A percentile compares a stretch with the other conserved stretches of the same genome.
These are phyloP conservation scores for Colletotrichum liaoningense DNA, from an alignment of 2,329 filamentous ascomycete genomes.

Conservation along the genomic window DNA sequence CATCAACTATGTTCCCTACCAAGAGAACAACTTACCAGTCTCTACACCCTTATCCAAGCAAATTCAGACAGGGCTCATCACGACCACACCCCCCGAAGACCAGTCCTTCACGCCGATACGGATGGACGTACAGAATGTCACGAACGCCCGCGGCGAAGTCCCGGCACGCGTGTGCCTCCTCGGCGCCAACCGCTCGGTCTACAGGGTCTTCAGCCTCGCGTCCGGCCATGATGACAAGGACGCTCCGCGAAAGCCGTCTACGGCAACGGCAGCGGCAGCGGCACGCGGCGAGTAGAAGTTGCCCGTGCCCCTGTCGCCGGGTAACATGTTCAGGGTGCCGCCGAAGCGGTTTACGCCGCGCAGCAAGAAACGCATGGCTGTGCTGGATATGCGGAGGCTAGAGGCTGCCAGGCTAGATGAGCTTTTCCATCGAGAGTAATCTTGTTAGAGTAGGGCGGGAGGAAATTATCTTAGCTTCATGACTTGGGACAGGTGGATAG, in stretches of 20 bases:
- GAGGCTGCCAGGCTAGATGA: conserved; percentile 17
- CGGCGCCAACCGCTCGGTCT: conserved; percentile 57
- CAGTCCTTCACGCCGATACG: conserved; percentile 53
- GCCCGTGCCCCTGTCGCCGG: conserved; percentile 23
- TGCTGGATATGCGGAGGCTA: background rate
- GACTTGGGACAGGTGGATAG: background rate
- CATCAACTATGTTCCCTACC: conserved; percentile 51
- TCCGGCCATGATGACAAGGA: background rate
- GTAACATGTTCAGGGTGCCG: conserved; percentile 32
- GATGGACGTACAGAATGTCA: conserved; percentile 64
- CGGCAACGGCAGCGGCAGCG: background rate
- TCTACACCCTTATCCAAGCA: background rate
- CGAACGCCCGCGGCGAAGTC: conserved; percentile 56
- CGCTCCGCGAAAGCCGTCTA: background rate
- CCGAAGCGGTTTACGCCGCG: conserved; percentile 33
- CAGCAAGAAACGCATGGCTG: conserved; percentile 24
- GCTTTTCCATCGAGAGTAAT: background rate
- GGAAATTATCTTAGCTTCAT: background rate
- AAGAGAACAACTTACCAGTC: conserved; percentile 36
- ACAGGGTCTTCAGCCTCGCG: conserved; percentile 58
- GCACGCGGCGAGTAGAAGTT: conserved; percentile 21
- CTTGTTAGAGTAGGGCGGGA: background rate
- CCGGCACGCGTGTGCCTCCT: conserved; percentile 64
- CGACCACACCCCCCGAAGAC: conserved; percentile 38
- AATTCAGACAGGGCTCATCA: background rate